Evolutionary conservation across 768 basidiomycete species (phyloP), one percentile per base, ranked within the genome.

Genomic region (Wakefieldia striispora): DNA sequence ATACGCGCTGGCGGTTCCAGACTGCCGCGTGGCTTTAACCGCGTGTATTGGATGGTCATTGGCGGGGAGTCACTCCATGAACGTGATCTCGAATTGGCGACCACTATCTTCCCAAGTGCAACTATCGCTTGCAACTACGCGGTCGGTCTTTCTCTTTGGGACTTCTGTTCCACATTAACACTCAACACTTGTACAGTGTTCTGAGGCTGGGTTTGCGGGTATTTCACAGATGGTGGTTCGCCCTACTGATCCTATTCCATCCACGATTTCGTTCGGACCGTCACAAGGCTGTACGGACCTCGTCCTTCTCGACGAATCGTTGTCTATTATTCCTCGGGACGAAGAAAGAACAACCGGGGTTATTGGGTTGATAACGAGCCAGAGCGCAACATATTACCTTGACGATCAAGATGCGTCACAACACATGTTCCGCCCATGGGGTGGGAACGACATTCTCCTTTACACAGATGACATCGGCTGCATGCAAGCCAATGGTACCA

Each of bases 21-120:
- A 8, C 38, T 61, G 0, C 55, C 62, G 17, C 35, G 45, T 6
- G 62, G 62, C 9, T 67, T 62, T 33, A 55, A 55, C 13, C 60
- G 65, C n/a, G 41, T 66, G n/a, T 66, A 67, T 45, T 67, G 65
- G 65, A 67, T 67, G 63, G 60, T 67, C 20, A 67, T 66, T 17
- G 58, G 65, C 14, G 65, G 65, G 3, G 63, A 66, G 54, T 64
- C 60, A 6, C 55, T 64, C 41, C 58, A 55, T n/a, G 24, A 51
- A 29, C 51, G 50, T 20, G 65, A 66, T 45, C 52, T 66, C 35
- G 60, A 67, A 27, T 45, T 66, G 36, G 65, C 65, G 5, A 54
- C 58, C 9, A 20, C 29, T 3, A 20, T 54, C 26, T 67, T 66
- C 55, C 65, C 65, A 0, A 48, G 27, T 10, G 56, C 63, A 13